Evolutionary conservation across 352 stramenopile genomes (phyloP), one percentile per base, ranked within the genome.

Genomic region (Globisporangium uncinulatum): DNA sequence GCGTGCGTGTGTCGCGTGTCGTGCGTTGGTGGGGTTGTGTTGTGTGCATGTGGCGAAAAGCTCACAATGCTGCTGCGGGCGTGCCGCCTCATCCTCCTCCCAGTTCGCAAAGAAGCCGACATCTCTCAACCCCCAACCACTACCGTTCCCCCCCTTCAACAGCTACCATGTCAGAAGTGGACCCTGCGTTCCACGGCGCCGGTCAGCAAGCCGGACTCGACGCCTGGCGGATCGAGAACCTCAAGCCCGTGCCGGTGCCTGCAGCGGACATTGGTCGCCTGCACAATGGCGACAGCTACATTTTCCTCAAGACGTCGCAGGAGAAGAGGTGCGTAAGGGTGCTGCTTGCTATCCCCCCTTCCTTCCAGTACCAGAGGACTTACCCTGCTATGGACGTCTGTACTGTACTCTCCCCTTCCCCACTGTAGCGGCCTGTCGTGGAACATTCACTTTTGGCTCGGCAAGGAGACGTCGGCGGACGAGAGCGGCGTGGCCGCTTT

Each of bases 391-490:
- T 29, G 24, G 4, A 4, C 24, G 24, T 1, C 24, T 29, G 24
- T 29, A 29, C 24, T 29, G 24, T 29, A 4, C 24, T 29, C 19
- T 32, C 44, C 5, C 3, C 15, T 10, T 21, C 6, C 24, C 11
- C 13, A 13, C 21, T 31, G 6, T 50, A 83, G 77, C 34, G 74
- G 70, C 8, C 67, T 98, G 7, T 63, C 75, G 36, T 96, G 84
- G 71, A 87, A 97, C 76, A 89, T 98, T 57, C 92, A 98, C 76
- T 98, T 98, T 64, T 99, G 95, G 95, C 86, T 98, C 57, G 96
- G 96, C 55, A 87, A 86, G 45, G 86, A 98, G 48, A 95, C 83
- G 36, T 91, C 87, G 6, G 56, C 73, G 11, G 95, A 98, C 67
- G 96, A 98, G 69, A 95, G 89, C 65, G 95, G 95, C 49, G 84